Base-by-base conservation (phyloP, 345 rosid genomes). In the Brassica carinata region DNA sequence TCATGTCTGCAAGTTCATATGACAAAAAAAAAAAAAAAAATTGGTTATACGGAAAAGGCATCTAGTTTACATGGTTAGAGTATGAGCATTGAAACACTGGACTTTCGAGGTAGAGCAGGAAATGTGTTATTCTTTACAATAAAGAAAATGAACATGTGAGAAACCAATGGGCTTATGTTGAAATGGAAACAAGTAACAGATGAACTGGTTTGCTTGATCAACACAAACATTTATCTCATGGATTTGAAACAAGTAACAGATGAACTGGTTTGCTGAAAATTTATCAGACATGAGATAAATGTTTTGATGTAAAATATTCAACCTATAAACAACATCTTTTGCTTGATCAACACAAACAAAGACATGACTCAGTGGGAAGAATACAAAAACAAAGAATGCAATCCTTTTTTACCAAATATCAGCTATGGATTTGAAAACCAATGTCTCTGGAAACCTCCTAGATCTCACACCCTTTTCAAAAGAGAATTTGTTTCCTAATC, bases 1-100 rank as follows among this genome's bases (percentile, higher is more conserved):
- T 96, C 97, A 68, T 92, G 98, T 71, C 98, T 96, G 87, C 48
- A 74, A 66, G 7, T 61, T 45, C 26, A 79, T 30, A 77, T 0
- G 29, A 66, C 4, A 65, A 18, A 17, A 0, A 23, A 23, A 23
- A 0, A 23, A 23, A 23, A 23, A 23, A 23, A 51, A n/a, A 18
- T 6, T 0, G 40, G 8, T 33, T 58, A 73, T 1, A 23, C 0
- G 1, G 14, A 33, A 30, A 71, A 51, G 66, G 0, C 15, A 26
- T 71, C 7, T 64, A 2, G 17, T 33, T 5, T 3, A 33, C 72
- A 78, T 10, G 29, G 3, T 19, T 14, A 8, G 18, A 33, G 19
- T 63, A 45, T 77, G 27, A 48, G 57, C 40, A 71, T 34, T 0
- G 17, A 63, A 77, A 23, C 57, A 71, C 7, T 2, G 18, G 55